Evolutionary conservation across 768 basidiomycete species (phyloP), one percentile per base, ranked within the genome.

Genomic region (Tulasnella calospora): DNA sequence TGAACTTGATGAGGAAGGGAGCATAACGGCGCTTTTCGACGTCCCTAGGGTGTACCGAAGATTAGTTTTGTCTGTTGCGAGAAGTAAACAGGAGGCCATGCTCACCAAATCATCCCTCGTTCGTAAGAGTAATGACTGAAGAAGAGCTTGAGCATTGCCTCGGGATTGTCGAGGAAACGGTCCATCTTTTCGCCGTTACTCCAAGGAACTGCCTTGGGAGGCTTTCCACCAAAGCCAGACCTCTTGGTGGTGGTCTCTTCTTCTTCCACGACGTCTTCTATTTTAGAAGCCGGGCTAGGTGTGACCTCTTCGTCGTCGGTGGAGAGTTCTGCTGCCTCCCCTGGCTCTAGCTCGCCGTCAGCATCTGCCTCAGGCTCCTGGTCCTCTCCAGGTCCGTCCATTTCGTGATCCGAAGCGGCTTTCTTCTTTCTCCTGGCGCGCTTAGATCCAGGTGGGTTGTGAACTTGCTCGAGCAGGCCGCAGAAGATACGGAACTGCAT

Each of bases 71-170:
- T 44, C 15, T 44, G 44, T 44, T 19, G 17, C 23, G 8, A 41
- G 15, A 70, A 30, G 27, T 0, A 61, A 35, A 21, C 10, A 44
- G 9, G 47, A 75, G 13, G 27, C 3, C 9, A 75, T 30, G 36
- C 76, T 23, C 33, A 77, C 76, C 76, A 77, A 30, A 71, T 41
- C 55, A 77, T 61, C 10, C 76, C 76, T 36, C 67, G 67, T n/a
- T 77, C 76, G 30, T 71, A 69, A 30, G 35, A 77, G 7, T 35
- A 77, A 23, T 47, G 57, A 13, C 47, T 69, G 67, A 77, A 71
- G 47, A 77, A 77, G 57, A 77, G 33, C 35, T 67, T 71, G n/a
- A 77, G 19, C 36, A 38, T 33, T 5, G 35, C 35, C 46, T 77
- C 76, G 21, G 46, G 33, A 40, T 77, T 40, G 38, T 77, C 76